Evolutionary conservation across 352 stramenopile genomes (phyloP).

Genomic region (Globisporangium cederbergense): DNA sequence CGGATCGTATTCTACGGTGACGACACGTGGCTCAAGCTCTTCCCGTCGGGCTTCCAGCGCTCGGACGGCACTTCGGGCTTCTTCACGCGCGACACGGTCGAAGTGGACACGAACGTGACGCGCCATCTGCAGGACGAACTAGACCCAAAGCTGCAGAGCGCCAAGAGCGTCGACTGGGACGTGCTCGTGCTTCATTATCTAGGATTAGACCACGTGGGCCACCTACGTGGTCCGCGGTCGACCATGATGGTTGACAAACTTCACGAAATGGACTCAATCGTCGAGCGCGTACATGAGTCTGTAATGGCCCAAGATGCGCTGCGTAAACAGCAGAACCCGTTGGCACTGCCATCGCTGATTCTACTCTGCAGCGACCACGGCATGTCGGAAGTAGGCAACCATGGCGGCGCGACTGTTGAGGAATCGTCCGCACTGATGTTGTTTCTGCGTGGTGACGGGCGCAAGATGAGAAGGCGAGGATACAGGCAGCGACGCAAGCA

Average conservation of each 20-base stretch:
- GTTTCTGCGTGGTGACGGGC: slow-evolving; percentile 58
- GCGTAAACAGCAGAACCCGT: slow-evolving; percentile 21
- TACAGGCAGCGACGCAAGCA: slow-evolving; percentile 40
- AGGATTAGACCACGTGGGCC: slow-evolving; percentile 83
- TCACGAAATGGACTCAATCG: slow-evolving; percentile 76
- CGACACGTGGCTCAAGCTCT: slow-evolving; percentile 89
- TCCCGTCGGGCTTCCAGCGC: slow-evolving; percentile 65
- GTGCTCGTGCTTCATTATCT: slow-evolving; percentile 86
- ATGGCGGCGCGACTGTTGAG: slow-evolving; percentile 80
- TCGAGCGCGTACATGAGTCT: slow-evolving; percentile 55
- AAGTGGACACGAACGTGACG: slow-evolving; percentile 86
- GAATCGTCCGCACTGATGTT: slow-evolving; percentile 81
- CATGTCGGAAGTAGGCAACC: slow-evolving; percentile 88
- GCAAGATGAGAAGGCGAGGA: slow-evolving; percentile 14
- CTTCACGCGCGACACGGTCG: slow-evolving; percentile 84
- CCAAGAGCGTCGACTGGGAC: slow-evolving; percentile 79
- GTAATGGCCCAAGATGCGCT: slow-evolving; percentile 54
- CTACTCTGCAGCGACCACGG: slow-evolving; percentile 85
- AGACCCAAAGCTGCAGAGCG: slow-evolving; percentile 60
- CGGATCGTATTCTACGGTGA: slow-evolving; percentile 87
- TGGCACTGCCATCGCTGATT: slow-evolving; percentile 53
- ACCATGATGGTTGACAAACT: slow-evolving; percentile 77
- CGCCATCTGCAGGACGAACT: slow-evolving; percentile 81
- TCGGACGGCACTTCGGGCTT: slow-evolving; percentile 83
- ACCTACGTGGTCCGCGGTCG: slow-evolving; percentile 77